Percentiles rank a stretch among this genome's conserved stretches.
Conservation (phyloP, 139 green algal genomes). For the Spirogloea muscicola region DNA sequence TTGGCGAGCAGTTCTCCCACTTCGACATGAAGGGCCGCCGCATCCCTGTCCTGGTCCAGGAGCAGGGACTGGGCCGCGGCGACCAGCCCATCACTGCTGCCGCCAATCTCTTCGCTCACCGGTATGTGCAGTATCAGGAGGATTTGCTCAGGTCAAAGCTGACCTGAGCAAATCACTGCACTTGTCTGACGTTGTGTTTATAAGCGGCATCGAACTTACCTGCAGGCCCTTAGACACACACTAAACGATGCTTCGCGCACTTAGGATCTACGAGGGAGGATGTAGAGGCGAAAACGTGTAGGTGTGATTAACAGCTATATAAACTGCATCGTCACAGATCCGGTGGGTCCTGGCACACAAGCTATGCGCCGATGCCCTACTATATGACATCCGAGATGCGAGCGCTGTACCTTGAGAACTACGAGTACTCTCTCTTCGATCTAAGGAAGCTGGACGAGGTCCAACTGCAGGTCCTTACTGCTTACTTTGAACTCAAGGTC, state of each 20-base stretch:
- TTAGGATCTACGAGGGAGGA: too few relatives aligned
- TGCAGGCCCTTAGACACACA: too few relatives aligned
- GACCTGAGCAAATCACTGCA: too few relatives aligned
- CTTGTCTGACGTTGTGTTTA: too few relatives aligned
- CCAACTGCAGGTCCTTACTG: conserved; percentile 23
- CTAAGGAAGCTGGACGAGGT: conserved; percentile 24
- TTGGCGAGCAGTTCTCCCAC: conserved; percentile 48
- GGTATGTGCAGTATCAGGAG: too few relatives aligned
- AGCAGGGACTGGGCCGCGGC: conserved; percentile 51
- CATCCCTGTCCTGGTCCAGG: conserved; percentile 41
- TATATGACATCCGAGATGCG: conserved; percentile 45
- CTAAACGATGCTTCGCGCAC: too few relatives aligned
- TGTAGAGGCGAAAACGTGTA: too few relatives aligned
- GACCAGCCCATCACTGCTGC: conserved; percentile 36
- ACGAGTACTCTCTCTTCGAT: conserved; percentile 47
- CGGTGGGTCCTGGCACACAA: conserved; percentile 44
- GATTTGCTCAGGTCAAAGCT: too few relatives aligned
- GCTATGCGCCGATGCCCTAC: conserved; percentile 47
- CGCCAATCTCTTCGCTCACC: conserved; percentile 14
- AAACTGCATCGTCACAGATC: too few relatives aligned
- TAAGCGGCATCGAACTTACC: too few relatives aligned
- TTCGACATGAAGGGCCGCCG: conserved; percentile 43
- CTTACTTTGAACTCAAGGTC: too few relatives aligned
- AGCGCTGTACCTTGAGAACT: conserved; percentile 43
- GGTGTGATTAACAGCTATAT: too few relatives aligned